These are phyloP conservation scores for Phanerochaete carnosa DNA, from an alignment of 768 basidiomycete genomes.

Conservation along the genomic window DNA sequence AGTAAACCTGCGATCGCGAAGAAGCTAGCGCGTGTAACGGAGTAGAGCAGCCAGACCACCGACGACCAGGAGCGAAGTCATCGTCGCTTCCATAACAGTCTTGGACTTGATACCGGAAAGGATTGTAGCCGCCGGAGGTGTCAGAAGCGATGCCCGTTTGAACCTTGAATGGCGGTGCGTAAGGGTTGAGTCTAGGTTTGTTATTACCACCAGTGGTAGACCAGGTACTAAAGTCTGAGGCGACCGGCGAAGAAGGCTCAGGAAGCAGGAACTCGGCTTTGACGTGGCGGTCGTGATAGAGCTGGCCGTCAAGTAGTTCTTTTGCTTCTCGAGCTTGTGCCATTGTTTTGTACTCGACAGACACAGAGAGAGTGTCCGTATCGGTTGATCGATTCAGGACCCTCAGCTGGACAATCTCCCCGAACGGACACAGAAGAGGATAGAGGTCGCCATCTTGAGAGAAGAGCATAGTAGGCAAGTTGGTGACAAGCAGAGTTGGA, in stretches of 20 bases:
- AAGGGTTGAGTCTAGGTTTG: slow-evolving; percentile 29
- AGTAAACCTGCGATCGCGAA: slow-evolving; percentile 10
- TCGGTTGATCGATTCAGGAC: slow-evolving; percentile 36
- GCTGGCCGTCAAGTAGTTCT: slow-evolving; percentile 56
- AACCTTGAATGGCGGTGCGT: slow-evolving; percentile 28
- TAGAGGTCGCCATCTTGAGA: slow-evolving; percentile 63
- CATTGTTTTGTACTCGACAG: slow-evolving; percentile 60
- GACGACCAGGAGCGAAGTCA: neutral
- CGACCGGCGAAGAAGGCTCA: neutral
- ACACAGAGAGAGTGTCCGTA: slow-evolving; percentile 45
- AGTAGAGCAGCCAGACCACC: neutral
- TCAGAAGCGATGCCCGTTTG: slow-evolving; percentile 6
- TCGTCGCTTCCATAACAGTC: neutral
- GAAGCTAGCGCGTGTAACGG: neutral
- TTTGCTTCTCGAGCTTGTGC: slow-evolving; percentile 63
- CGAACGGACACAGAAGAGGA: slow-evolving; percentile 74
- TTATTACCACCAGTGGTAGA: slow-evolving; percentile 9
- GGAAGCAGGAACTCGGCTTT: slow-evolving; percentile 33
- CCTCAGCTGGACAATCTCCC: slow-evolving; percentile 60
- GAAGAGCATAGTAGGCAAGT: slow-evolving; percentile 65
- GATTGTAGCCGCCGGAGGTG: neutral
- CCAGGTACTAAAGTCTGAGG: neutral
- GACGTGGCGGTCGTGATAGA: slow-evolving; percentile 49
- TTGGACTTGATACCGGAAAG: slow-evolving; percentile 1
- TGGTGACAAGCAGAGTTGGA: slow-evolving; percentile 44